Percentiles rank a stretch among this genome's conserved stretches.
These are phyloP conservation scores for Pichia paraexigua DNA, from an alignment of 805 yeast genomes.

Conservation along the genomic window DNA sequence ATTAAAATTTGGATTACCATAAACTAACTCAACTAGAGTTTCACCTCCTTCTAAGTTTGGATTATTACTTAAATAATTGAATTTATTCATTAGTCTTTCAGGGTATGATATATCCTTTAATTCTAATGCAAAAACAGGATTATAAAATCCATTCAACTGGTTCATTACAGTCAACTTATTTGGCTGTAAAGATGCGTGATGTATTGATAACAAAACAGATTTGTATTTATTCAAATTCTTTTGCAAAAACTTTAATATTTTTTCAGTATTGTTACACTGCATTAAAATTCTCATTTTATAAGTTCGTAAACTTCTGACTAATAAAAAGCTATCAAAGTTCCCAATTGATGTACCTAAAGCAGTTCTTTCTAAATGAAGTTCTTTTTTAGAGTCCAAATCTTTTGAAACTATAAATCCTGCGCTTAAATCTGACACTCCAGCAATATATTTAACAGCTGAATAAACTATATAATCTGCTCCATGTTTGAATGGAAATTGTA, in stretches of 20 bases:
- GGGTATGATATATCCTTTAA: slow-evolving; percentile 32
- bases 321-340: slow-evolving; percentile 40
- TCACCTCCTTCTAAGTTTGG: slow-evolving; percentile 42
- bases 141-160: slow-evolving; percentile 36
- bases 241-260: slow-evolving; percentile 32
- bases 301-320: slow-evolving; percentile 42
- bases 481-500: slow-evolving; percentile 42
- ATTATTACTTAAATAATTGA: slow-evolving; percentile 43
- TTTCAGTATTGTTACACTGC: slow-evolving; percentile 39
- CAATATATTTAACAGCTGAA: slow-evolving; percentile 49
- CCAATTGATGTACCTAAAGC: slow-evolving; percentile 46
- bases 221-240: slow-evolving; percentile 30
- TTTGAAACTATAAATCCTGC: slow-evolving; percentile 45
- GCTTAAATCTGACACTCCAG: slow-evolving; percentile 47
- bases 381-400: slow-evolving; percentile 25
- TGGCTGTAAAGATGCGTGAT: slow-evolving; percentile 42
- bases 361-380: slow-evolving; percentile 34
- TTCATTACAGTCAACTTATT: slow-evolving; percentile 29
- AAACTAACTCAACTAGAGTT: slow-evolving; percentile 41
- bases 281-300: slow-evolving; percentile 41
- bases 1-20: slow-evolving; percentile 26
- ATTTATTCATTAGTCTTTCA: slow-evolving; percentile 33
- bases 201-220: slow-evolving; percentile 27
- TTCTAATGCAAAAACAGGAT: slow-evolving; percentile 42
- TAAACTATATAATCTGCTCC: slow-evolving; percentile 49